Evolutionary conservation across 2,329 filamentous ascomycete species (phyloP), one percentile per base, ranked within the genome.

Genomic region (Fusarium austroafricanum): DNA sequence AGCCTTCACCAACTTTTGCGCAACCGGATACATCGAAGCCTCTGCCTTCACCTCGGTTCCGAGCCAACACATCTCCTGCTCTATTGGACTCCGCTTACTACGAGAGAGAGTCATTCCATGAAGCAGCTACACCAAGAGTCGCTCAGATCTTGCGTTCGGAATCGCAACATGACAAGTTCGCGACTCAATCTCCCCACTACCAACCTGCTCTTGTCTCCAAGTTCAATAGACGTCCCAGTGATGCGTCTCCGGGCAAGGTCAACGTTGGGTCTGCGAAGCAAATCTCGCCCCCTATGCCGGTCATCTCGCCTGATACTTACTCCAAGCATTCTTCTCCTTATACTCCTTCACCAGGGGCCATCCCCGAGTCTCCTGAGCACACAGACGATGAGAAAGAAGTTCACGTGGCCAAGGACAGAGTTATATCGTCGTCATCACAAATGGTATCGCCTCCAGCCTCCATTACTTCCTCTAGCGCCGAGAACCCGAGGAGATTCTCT

Each of bases 61-160:
- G 87, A 28, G 86, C 87, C 3, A 85, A 86, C 67, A 89, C 87
- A 5, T 85, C 84, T 15, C 86, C 87, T 3, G 83, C 83, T 15
- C 75, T 77, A 20, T 73, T 85, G 8, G 77, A 76, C 6, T 86
- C 74, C 71, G 68, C 76, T 7, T 76, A 52, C 21, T 83, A 81
- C 60, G 77, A 77, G 7, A 39, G 47, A 6, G 56, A 61, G 5
- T 26, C 62, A 18, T 17, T 46, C 10, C 20, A 45, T 8, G 55
- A 59, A 29, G 58, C 57, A 12, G 37, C 58, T 17, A 66, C 63
- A 38, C 50, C 71, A 28, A 63, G 47, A 43, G 51, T 64, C 12
- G 54, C 70, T 23, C 64, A 70, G 31, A 43, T 66, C 49, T 37
- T 56, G 46, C 47, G 39, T 38, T 47, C 59, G 40, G 67, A 60